Conservation (phyloP, 140 eudicot species). For the Flaveria floridana region DNA sequence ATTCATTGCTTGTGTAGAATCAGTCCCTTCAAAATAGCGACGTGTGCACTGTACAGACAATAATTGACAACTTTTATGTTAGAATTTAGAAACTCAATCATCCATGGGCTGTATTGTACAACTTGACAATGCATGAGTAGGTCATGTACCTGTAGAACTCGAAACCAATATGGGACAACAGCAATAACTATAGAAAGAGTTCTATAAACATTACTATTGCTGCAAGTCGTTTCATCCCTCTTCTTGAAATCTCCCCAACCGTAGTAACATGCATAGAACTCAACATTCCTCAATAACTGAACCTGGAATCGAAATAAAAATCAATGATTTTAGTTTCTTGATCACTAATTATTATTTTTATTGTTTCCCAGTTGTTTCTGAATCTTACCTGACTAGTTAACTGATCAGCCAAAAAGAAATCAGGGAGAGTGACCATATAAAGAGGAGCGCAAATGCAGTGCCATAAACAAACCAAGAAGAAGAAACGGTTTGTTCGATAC, state of each 20-base stretch:
- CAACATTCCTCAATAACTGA: constrained; percentile 54
- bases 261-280: constrained; percentile 62
- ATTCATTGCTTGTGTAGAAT: constrained; percentile 46
- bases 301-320: constrained; percentile 41
- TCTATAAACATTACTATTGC: constrained; percentile 18
- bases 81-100: background rate
- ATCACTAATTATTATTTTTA: background rate
- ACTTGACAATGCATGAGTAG: constrained; percentile 6
- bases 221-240: constrained; percentile 35
- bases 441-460: constrained; percentile 72
- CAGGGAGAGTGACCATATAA: constrained; percentile 63
- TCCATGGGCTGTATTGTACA: background rate
- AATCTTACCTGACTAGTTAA: constrained; percentile 62
- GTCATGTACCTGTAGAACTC: constrained; percentile 52
- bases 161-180: constrained; percentile 63
- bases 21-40: constrained; percentile 50
- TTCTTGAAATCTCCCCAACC: constrained; percentile 54
- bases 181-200: constrained; percentile 44
- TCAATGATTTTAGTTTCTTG: background rate
- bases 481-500: constrained; percentile 60
- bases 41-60: constrained; percentile 52
- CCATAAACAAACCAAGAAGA: constrained; percentile 50
- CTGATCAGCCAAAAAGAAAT: constrained; percentile 75
- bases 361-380: background rate
- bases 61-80: background rate